phyloP scores from a whole-genome alignment of 371 early-diverging fungal species.

The Lichtheimia hyalospora region DNA sequence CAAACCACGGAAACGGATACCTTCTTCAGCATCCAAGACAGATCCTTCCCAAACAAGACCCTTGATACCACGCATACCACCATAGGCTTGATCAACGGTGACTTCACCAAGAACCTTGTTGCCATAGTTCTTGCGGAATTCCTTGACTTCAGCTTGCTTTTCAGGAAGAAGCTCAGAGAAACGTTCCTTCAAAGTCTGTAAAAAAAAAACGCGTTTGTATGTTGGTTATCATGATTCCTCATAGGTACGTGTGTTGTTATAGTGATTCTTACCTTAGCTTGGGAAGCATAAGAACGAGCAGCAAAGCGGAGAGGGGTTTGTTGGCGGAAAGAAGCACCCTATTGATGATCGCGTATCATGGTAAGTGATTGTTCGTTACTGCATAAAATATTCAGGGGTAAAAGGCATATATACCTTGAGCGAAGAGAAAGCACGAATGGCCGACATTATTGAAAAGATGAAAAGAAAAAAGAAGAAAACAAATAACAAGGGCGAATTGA shows the following conservation, averaged over 20 bases:
- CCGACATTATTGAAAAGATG: slow-evolving; percentile 34
- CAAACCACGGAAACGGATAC: slow-evolving; percentile 97
- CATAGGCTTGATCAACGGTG: slow-evolving; percentile 97
- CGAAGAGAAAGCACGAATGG: slow-evolving; percentile 47
- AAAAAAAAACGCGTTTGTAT: neutral
- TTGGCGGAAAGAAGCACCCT: slow-evolving; percentile 29
- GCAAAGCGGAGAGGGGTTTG: slow-evolving; percentile 36
- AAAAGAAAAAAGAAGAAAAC: slow-evolving; percentile 4
- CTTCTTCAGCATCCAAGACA: slow-evolving; percentile 97
- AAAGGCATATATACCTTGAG: slow-evolving; percentile 26
- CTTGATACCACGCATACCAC: slow-evolving; percentile 99
- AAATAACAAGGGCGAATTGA: neutral
- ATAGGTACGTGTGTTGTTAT: neutral
- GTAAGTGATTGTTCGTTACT: no score
- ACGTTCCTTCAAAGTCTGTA: slow-evolving; percentile 87
- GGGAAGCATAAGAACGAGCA: slow-evolving; percentile 43
- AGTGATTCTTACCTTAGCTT: slow-evolving; percentile 37
- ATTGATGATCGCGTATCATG: neutral
- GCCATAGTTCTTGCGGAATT: slow-evolving; percentile 89
- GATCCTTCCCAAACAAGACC: slow-evolving; percentile 98
- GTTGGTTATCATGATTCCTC: neutral
- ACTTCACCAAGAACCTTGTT: slow-evolving; percentile 88
- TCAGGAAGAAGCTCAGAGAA: slow-evolving; percentile 91
- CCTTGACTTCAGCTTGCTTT: slow-evolving; percentile 93
- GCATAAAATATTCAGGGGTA: neutral